Percentiles rank a stretch among this genome's conserved stretches.
Conservation (phyloP, 2,329 filamentous ascomycete genomes). For the Verticillium isaacii region DNA sequence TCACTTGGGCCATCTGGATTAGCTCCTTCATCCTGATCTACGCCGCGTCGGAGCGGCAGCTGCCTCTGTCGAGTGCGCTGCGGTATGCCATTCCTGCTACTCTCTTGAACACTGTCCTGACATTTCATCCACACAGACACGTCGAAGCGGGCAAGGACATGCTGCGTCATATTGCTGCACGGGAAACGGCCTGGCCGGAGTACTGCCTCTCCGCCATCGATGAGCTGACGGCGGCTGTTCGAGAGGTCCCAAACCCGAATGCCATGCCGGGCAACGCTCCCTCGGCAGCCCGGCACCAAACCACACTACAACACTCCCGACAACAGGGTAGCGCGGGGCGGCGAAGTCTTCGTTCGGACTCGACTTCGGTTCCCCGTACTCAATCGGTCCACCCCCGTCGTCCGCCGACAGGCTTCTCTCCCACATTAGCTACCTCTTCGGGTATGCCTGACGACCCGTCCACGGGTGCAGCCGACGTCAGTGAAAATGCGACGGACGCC, state of each 20-base stretch:
- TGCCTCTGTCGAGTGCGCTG: conserved; percentile 29
- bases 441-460: neutral
- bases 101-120: neutral
- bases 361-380: neutral
- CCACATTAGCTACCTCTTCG: neutral
- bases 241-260: conserved; percentile 16
- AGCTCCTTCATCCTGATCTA: conserved; percentile 46
- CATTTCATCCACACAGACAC: conserved; percentile 12
- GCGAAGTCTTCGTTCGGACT: neutral
- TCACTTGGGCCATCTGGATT: conserved; percentile 50
- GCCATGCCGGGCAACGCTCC: neutral
- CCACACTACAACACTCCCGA: neutral
- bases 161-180: conserved; percentile 19
- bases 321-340: neutral
- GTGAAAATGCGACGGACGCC: neutral
- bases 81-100: conserved; percentile 25
- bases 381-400: neutral
- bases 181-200: conserved; percentile 27
- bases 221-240: conserved; percentile 21
- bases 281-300: neutral
- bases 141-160: conserved; percentile 22
- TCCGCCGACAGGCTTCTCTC: neutral
- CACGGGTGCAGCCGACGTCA: neutral
- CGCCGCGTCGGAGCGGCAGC: conserved; percentile 40
- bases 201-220: conserved; percentile 26